These are phyloP conservation scores for Diplodia seriata DNA, from an alignment of 2,329 filamentous ascomycete genomes.

Conservation along the genomic window DNA sequence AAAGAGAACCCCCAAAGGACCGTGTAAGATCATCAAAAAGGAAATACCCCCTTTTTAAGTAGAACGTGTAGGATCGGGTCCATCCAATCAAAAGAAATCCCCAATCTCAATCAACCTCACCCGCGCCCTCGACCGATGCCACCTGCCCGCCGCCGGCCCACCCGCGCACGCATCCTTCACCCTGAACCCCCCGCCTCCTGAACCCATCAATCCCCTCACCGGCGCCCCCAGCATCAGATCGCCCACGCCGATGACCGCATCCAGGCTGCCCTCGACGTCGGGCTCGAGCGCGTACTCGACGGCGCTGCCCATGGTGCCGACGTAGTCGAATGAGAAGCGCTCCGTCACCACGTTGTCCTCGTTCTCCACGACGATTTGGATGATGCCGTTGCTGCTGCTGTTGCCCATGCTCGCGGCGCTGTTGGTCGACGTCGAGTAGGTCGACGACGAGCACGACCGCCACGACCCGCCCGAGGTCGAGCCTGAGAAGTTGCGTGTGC, in stretches of 20 bases:
- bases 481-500: neutral
- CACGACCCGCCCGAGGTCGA: neutral
- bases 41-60: neutral
- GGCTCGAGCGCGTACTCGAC: conserved; percentile 68
- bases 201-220: conserved; percentile 17
- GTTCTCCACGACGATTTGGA: conserved; percentile 63
- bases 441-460: conserved; percentile 33
- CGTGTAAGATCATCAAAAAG: neutral
- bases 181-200: conserved; percentile 11
- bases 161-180: conserved; percentile 8
- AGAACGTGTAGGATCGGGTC: too few species aligned
- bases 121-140: conserved; percentile 39
- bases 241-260: conserved; percentile 59
- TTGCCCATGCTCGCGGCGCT: conserved; percentile 59
- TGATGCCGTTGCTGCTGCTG: conserved; percentile 60
- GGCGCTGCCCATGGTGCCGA: conserved; percentile 65
- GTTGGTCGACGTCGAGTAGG: conserved; percentile 40
- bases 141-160: conserved; percentile 34
- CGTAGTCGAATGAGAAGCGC: conserved; percentile 56
- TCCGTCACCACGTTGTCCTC: conserved; percentile 56
- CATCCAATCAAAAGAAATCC: conserved; percentile 32
- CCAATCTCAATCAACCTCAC: conserved; percentile 32
- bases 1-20: neutral
- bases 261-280: conserved; percentile 59
- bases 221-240: conserved; percentile 56